Conservation (phyloP, 805 yeast species). For the Isabelozyma heimii region DNA sequence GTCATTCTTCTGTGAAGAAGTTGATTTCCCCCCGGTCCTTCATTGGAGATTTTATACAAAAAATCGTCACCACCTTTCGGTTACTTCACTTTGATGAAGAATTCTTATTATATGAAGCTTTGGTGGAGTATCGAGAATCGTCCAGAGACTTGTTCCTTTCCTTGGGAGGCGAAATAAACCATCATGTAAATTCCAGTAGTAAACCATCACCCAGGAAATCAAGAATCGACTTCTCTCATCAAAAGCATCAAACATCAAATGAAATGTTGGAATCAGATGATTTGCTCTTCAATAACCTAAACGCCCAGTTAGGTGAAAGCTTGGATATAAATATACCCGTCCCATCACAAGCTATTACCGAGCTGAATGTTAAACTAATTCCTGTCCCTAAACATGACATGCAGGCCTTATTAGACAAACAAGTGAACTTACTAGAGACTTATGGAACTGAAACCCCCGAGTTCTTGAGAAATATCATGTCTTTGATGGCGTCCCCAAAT, state of each 20-base stretch:
- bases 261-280: conserved; percentile 8
- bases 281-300: conserved; percentile 12
- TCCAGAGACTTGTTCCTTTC: conserved; percentile 18
- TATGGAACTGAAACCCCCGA: conserved; percentile 51
- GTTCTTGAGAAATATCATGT: conserved; percentile 39
- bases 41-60: conserved; percentile 32
- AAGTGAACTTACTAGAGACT: conserved; percentile 50
- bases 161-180: conserved; percentile 6
- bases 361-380: conserved; percentile 13
- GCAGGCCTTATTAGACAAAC: conserved; percentile 48
- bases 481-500: conserved; percentile 43
- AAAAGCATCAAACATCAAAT: neutral
- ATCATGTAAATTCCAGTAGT: neutral
- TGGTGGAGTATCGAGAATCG: conserved; percentile 31
- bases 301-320: conserved; percentile 5
- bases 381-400: conserved; percentile 53
- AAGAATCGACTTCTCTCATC: neutral
- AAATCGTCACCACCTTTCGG: conserved; percentile 28
- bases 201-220: neutral
- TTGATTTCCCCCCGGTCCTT: conserved; percentile 17
- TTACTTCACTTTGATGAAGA: conserved; percentile 38
- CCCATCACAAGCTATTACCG: conserved; percentile 3
- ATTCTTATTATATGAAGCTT: conserved; percentile 27
- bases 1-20: neutral
- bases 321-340: conserved; percentile 9